Evolutionary conservation across 352 stramenopile species (phyloP).

Genomic region (Bremia lactucae): DNA sequence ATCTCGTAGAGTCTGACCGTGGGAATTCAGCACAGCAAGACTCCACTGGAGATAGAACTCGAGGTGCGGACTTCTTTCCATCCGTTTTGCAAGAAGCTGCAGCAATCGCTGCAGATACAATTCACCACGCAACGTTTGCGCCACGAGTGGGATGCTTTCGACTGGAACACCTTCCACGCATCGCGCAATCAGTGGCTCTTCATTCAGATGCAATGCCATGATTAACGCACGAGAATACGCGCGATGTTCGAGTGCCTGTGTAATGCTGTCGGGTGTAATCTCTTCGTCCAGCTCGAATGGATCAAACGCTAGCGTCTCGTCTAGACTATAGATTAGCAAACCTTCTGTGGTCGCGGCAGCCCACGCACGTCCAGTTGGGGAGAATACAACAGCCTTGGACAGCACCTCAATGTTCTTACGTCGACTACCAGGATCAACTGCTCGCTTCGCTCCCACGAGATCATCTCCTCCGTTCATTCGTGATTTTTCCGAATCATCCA

Average conservation of each 20-base stretch:
- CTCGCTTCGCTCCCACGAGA: slow-evolving; percentile 73
- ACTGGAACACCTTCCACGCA: slow-evolving; percentile 89
- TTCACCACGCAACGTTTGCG: slow-evolving; percentile 77
- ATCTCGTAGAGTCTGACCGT: slow-evolving; percentile 82
- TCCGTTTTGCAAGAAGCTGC: slow-evolving; percentile 87
- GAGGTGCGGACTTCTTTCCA: slow-evolving; percentile 90
- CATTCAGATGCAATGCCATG: slow-evolving; percentile 95
- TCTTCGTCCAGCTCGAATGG: slow-evolving; percentile 97
- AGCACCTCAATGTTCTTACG: slow-evolving; percentile 81
- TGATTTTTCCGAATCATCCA: slow-evolving; percentile 24
- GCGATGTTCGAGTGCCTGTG: slow-evolving; percentile 72
- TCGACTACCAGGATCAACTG: slow-evolving; percentile 88
- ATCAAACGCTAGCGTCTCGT: slow-evolving; percentile 96
- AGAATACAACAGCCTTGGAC: slow-evolving; percentile 92
- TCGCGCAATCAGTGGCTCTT: slow-evolving; percentile 87
- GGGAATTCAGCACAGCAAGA: slow-evolving; percentile 88
- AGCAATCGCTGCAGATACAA: slow-evolving; percentile 90
- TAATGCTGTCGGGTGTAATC: slow-evolving; percentile 92
- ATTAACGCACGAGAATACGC: slow-evolving; percentile 90
- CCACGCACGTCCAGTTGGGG: slow-evolving; percentile 94
- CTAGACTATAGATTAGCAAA: slow-evolving; percentile 94
- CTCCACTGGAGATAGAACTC: slow-evolving; percentile 97
- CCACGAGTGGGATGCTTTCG: slow-evolving; percentile 85
- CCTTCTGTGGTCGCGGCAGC: slow-evolving; percentile 95
- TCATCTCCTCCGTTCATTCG: slow-evolving; percentile 25